Percentiles rank a stretch among this genome's conserved stretches.
Conservation (phyloP, 139 green algal genomes). For the Desmodesmus armatus region DNA sequence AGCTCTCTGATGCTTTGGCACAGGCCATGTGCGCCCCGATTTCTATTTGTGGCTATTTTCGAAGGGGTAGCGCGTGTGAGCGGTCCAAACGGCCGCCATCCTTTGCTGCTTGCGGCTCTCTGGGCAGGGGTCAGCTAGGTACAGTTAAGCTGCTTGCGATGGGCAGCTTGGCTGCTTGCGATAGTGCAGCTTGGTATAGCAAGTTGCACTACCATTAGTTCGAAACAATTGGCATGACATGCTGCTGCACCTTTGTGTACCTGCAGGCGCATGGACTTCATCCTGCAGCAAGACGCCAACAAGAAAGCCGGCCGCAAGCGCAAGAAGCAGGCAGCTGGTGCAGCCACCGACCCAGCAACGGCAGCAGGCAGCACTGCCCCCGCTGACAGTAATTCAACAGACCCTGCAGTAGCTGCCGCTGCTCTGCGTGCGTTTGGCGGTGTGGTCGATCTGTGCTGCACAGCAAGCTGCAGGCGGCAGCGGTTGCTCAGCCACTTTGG, state of each 20-base stretch:
- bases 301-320: constrained; percentile 16
- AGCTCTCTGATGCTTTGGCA: too few relatives aligned
- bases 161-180: too few relatives aligned
- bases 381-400: neutral
- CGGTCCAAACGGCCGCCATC: too few relatives aligned
- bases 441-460: constrained; percentile 1
- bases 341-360: neutral
- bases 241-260: neutral
- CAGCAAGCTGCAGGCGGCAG: neutral
- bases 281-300: constrained; percentile 32
- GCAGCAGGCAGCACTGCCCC: constrained; percentile 1
- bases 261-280: constrained; percentile 38
- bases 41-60: too few relatives aligned
- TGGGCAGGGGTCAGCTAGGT: too few relatives aligned
- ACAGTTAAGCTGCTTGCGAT: too few relatives aligned
- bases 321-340: constrained; percentile 23
- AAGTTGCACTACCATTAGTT: too few relatives aligned
- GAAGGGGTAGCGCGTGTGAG: too few relatives aligned
- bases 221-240: neutral
- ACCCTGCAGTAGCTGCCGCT: neutral
- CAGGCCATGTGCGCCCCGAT: too few relatives aligned
- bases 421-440: constrained; percentile 27
- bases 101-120: too few relatives aligned
- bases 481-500: constrained; percentile 38
- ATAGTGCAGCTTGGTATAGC: too few relatives aligned